Conservation (phyloP, 257 asterid genomes). For the Vinca minor region DNA sequence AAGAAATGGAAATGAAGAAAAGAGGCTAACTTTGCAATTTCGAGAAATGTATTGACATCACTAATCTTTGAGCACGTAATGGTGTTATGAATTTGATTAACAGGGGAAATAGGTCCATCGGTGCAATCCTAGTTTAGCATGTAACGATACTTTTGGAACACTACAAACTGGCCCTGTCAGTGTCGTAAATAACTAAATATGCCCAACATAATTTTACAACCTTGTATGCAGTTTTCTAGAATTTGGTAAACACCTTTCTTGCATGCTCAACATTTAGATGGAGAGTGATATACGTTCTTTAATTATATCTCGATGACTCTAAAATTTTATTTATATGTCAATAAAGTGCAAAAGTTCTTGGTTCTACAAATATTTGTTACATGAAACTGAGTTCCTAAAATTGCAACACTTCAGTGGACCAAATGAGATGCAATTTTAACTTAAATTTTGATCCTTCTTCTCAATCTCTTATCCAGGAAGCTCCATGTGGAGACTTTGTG, state of each 20-base stretch:
- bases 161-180: background rate
- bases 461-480: constrained; percentile 46
- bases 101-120: background rate
- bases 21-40: background rate
- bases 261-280: background rate
- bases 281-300: background rate
- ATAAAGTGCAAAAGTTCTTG: background rate
- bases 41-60: background rate
- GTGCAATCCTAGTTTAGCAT: background rate
- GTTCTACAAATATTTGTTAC: background rate
- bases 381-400: background rate
- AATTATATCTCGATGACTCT: background rate
- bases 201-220: background rate
- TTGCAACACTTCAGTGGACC: background rate
- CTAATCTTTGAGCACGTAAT: background rate
- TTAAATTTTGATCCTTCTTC: background rate
- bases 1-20: background rate
- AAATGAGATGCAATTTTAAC: background rate
- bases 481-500: constrained; percentile 81
- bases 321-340: background rate
- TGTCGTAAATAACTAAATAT: background rate
- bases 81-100: background rate
- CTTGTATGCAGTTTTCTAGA: background rate
- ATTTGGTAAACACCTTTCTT: background rate
- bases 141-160: background rate